Evolutionary conservation across 2,329 filamentous ascomycete genomes (phyloP), one percentile per base, ranked within the genome.

Genomic region (Talaromyces sp.): DNA sequence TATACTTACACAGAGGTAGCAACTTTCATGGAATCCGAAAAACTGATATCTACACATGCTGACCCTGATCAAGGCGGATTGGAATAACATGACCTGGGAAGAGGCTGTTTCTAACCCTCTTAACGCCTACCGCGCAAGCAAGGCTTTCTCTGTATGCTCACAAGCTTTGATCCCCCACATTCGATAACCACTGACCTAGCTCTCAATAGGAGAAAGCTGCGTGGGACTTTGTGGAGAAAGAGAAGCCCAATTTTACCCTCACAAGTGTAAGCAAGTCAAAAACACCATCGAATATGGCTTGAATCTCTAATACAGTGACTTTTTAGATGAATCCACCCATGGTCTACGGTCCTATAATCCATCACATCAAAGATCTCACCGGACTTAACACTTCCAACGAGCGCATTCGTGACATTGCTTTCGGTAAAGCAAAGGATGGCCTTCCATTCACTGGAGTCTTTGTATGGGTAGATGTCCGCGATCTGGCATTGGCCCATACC

Each of bases 341-440:
- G 67, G 84, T 87, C 0, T 84, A 88, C 22, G 87, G 87, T 0
- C 87, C 87, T 0, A 75, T 88, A 14, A 81, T 85, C 37, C 83
- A 88, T 68, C 84, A 85, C 66, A 81, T 91, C 0, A 81, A 85
- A 60, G 81, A 78, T 19, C 79, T 89, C 0, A 82, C 84, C 24
- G 78, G 76, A 1, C 78, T 92, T 58, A 92, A 92, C 77, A 89
- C 87, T 1, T 90, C 88, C 35, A 91, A 91, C 75, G 82, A 87
- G 68, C 84, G 87, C 39, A 84, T 91, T 66, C 80, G 85, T 3
- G 83, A 87, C 66, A 78, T 89, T 61, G 81, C 88, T 11, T 82
- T 80, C 2, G 89, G 89, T 24, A 83, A 83, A 64, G 58, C 61
- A 11, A 85, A 84, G 67, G 76, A 82, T 1, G 83, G 89, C 16